Base-by-base conservation (phyloP, 2,329 filamentous ascomycete genomes). In the Thyridium curvatum region DNA sequence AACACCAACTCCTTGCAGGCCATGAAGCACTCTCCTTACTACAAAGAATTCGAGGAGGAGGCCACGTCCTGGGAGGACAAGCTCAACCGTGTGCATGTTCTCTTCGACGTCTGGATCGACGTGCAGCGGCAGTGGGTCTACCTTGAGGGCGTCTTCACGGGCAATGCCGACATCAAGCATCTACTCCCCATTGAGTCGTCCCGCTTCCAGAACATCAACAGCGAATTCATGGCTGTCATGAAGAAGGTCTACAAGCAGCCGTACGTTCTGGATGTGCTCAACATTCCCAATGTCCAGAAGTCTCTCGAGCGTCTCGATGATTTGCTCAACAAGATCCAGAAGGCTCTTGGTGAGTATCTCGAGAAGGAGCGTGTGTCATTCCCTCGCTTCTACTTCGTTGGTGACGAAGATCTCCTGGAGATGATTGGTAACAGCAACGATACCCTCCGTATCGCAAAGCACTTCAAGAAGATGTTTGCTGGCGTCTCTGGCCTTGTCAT, bases 111-210 rank as follows among this genome's bases (percentile, higher is more conserved):
- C 13, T 99, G 94, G 94, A 98, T 98, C 52, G 94, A 98, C 64
- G 94, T 99, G n/a, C 93, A 99, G 62, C 84, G 94, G 45, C 93
- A 98, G 66, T 99, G 93, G 93, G 93, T 98, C 8, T 99, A 99
- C 60, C 78, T 99, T 5, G 94, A 99, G 65, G 93, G 93, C 49
- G 93, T 99, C 28, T 99, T 99, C 59, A 96, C 91, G 2, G 93
- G 93, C 42, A 99, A 98, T 56, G 91, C 88, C 30, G 93, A 99
- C 56, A 98, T 99, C 71, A 98, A 97, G 65, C 91, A 97, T 60
- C 72, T 99, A 37, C 77, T 99, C 16, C 94, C 94, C 4, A 90
- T 95, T 46, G 93, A 99, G 59, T 96, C 93, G 1, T 90, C 88
- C 10, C 82, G 93, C 41, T 99, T 99, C 68, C 88, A 95, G 56